phyloP scores from a whole-genome alignment of 768 basidiomycete species.

The Suillus alpinus region DNA sequence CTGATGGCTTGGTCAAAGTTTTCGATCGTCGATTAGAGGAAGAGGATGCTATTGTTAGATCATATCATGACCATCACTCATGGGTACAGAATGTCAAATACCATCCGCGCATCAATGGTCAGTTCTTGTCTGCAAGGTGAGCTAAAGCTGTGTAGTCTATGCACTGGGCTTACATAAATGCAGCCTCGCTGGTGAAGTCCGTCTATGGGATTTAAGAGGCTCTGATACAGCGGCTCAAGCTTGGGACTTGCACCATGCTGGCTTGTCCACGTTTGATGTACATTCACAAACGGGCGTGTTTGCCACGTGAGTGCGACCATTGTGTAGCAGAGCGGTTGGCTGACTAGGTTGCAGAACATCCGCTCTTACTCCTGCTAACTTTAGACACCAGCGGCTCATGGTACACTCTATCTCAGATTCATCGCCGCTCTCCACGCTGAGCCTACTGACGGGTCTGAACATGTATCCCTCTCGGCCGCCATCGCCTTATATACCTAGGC shows the following conservation, averaged over 20 bases:
- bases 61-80: constrained; percentile 72
- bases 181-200: constrained; percentile 87
- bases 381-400: constrained; percentile 62
- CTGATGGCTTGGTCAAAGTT: constrained; percentile 83
- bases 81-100: constrained; percentile 93
- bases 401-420: constrained; percentile 53
- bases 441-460: constrained; percentile 52
- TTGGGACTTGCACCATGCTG: constrained; percentile 65
- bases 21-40: constrained; percentile 90
- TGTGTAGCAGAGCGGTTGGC: background rate
- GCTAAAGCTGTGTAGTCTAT: constrained; percentile 12
- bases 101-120: constrained; percentile 64
- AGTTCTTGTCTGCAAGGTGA: constrained; percentile 86
- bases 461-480: constrained; percentile 55
- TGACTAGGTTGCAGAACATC: constrained; percentile 44
- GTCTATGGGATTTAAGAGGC: constrained; percentile 86
- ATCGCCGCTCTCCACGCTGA: constrained; percentile 40
- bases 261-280: constrained; percentile 82
- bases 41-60: constrained; percentile 78
- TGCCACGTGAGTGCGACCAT: constrained; percentile 60
- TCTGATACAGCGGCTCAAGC: constrained; percentile 54
- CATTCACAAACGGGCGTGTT: constrained; percentile 83
- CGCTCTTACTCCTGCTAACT: constrained; percentile 55
- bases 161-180: background rate
- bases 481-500: constrained; percentile 59